Evolutionary conservation across 441 rosid genomes (phyloP), one percentile per base, ranked within the genome.

Genomic region (Flueggea neowawraea): DNA sequence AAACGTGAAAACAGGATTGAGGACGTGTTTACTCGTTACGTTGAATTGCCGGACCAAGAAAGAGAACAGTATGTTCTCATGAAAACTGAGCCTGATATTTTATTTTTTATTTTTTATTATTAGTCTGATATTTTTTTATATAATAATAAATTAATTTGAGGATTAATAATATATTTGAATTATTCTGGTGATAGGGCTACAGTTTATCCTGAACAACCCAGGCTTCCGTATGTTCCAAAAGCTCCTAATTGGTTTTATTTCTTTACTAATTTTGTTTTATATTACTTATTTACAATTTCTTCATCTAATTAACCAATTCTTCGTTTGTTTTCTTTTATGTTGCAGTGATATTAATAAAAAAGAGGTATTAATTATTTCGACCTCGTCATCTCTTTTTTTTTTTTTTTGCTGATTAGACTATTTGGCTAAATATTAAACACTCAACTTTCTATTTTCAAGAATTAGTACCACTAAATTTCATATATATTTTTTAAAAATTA

Each of bases 311-410:
- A 11, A 47, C 12, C 50, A 4, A 47, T 47, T 47, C 5, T 4
- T 47, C 41, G 9, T 47, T 47, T 47, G 2, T 47, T 47, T 47
- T 47, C n/a, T 47, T 47, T 22, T 47, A 4, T 47, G 55, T 54
- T 60, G 82, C 84, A 80, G 89, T 51, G 81, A 72, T 58, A 48
- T 84, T 31, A 73, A 81, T 67, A 80, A 67, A 69, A 69, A 79
- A 73, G 92, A 86, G 92, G 92, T 84, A 72, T 64, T 11, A 31
- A 45, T 11, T 0, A 43, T 6, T 43, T 43, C 12, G 45, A 43
- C 12, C 8, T 4, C 3, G 1, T 1, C 12, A 6, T 43, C 10
- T 43, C 45, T 6, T 43, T 43, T 43, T 43, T 43, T 43, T 3
- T 43, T 43, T 3, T 6, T 43, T 43, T 43, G 28, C 28, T 22